These are phyloP conservation scores for Salix purpurea DNA, from an alignment of 345 rosid species.

Conservation along the genomic window DNA sequence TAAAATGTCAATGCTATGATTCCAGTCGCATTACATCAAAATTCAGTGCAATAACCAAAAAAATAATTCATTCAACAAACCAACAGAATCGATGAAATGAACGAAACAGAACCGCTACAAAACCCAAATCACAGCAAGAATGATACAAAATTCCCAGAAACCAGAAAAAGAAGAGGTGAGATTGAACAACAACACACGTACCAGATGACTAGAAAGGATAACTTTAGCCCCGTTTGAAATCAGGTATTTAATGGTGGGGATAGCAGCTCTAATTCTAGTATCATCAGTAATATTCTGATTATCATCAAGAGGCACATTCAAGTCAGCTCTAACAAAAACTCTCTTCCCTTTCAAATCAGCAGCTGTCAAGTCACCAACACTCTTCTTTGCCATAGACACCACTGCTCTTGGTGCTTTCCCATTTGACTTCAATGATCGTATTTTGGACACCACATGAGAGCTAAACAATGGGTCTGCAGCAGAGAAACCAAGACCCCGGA, in stretches of 20 bases:
- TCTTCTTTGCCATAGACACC: conserved; percentile 82
- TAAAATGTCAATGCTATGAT: neutral
- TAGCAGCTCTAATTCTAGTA: conserved; percentile 85
- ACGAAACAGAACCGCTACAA: neutral
- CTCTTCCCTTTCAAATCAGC: conserved; percentile 92
- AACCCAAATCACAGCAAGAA: neutral
- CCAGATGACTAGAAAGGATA: conserved; percentile 95
- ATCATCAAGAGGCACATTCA: conserved; percentile 91
- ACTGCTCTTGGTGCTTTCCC: conserved; percentile 45
- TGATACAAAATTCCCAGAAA: neutral
- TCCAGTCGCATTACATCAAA: neutral
- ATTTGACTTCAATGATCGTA: conserved; percentile 21
- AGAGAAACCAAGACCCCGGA: conserved; percentile 57
- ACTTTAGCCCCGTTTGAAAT: conserved; percentile 84
- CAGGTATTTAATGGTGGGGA: conserved; percentile 96
- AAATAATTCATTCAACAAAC: neutral
- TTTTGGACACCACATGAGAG: conserved; percentile 43
- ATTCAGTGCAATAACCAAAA: neutral
- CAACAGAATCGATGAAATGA: neutral
- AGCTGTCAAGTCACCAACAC: conserved; percentile 69
- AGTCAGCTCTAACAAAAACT: conserved; percentile 89
- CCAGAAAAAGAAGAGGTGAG: neutral
- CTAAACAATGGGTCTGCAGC: conserved; percentile 48
- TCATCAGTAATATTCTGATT: conserved; percentile 91
- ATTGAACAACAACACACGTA: conserved; percentile 17